phyloP scores from a whole-genome alignment of 495 filamentous ascomycete genomes.

The Aspergillus egyptiacus region DNA sequence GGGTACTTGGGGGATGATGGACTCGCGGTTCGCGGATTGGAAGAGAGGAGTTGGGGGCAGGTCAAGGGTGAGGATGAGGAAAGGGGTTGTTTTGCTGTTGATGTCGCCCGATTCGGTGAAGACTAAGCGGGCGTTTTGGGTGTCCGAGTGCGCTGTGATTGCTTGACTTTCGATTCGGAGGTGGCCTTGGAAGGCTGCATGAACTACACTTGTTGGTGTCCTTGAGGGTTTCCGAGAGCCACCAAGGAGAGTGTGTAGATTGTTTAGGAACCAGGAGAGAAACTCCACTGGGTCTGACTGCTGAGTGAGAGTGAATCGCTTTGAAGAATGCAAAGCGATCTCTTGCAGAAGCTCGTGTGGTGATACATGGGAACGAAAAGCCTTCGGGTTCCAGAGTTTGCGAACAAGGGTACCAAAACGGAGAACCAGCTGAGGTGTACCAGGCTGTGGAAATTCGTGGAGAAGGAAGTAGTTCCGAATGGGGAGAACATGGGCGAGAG shows the following conservation, averaged over 20 bases:
- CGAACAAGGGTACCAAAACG: constrained; percentile 86
- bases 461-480: constrained; percentile 91
- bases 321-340: constrained; percentile 80
- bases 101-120: constrained; percentile 89
- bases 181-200: constrained; percentile 87
- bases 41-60: constrained; percentile 93
- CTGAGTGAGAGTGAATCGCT: constrained; percentile 83
- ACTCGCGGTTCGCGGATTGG: constrained; percentile 81
- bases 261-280: constrained; percentile 93
- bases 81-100: constrained; percentile 67
- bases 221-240: constrained; percentile 79
- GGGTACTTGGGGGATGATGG: constrained; percentile 94
- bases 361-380: constrained; percentile 95
- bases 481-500: constrained; percentile 82
- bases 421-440: constrained; percentile 56
- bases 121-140: constrained; percentile 72
- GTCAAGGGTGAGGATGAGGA: constrained; percentile 87
- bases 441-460: constrained; percentile 48
- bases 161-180: constrained; percentile 89
- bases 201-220: constrained; percentile 62
- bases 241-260: constrained; percentile 85
- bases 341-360: constrained; percentile 96
- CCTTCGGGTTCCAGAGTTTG: constrained; percentile 97
- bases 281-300: constrained; percentile 97
- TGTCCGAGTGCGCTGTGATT: constrained; percentile 88